Conservation (phyloP, 495 filamentous ascomycete species). For the Chaetomidium leptoderma region DNA sequence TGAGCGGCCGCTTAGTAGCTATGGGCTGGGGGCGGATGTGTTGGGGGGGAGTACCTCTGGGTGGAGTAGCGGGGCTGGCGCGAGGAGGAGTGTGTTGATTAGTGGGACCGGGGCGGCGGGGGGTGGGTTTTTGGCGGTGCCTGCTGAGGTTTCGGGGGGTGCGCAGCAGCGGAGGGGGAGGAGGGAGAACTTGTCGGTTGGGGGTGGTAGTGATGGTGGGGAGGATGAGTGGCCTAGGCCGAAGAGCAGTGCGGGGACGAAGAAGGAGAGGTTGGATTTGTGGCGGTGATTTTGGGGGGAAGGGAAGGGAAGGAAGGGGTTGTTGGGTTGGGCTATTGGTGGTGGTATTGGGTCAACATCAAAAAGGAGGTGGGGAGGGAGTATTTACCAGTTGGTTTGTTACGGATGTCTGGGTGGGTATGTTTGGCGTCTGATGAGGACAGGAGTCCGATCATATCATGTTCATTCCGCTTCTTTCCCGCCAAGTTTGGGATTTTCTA, state of each 20-base stretch:
- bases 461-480: neutral
- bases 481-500: too few species aligned
- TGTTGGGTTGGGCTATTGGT: neutral
- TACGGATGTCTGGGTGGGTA: neutral
- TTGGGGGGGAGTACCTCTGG: slow-evolving; percentile 32
- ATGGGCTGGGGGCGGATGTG: slow-evolving; percentile 44
- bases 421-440: neutral
- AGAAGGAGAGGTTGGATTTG: slow-evolving; percentile 42
- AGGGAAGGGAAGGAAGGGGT: neutral
- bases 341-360: neutral
- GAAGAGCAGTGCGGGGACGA: slow-evolving; percentile 38
- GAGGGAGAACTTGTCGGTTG: neutral
- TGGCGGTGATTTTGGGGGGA: slow-evolving; percentile 34
- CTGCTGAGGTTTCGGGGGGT: slow-evolving; percentile 73
- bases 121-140: slow-evolving; percentile 78
- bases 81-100: slow-evolving; percentile 46
- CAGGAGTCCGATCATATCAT: neutral
- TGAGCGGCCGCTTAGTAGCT: slow-evolving; percentile 45
- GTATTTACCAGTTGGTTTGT: too few species aligned
- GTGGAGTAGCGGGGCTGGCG: slow-evolving; percentile 41
- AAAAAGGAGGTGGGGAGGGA: too few species aligned
- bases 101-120: slow-evolving; percentile 69
- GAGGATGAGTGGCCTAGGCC: slow-evolving; percentile 45
- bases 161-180: slow-evolving; percentile 39
- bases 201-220: slow-evolving; percentile 9